Conservation (phyloP, 2,329 filamentous ascomycete genomes). For the Penicillium sp. region DNA sequence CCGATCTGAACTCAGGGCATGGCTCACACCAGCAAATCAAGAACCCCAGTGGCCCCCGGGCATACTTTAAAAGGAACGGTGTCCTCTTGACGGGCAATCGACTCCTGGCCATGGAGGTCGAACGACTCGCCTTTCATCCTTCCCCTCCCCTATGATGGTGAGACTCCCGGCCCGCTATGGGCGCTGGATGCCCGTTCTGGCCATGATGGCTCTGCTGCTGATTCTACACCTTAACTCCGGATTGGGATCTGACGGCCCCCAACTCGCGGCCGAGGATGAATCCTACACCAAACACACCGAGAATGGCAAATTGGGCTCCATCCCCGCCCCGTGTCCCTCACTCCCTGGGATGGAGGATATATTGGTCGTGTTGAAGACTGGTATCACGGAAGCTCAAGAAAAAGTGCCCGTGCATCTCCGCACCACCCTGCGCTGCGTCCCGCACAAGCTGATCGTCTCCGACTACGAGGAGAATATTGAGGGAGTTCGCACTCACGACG, state of each 20-base stretch:
- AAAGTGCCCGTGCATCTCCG: slow-evolving; percentile 52
- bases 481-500: slow-evolving; percentile 47
- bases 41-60: no score
- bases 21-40: no score
- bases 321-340: slow-evolving; percentile 22
- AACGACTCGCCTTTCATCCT: neutral
- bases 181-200: slow-evolving; percentile 17
- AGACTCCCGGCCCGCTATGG: slow-evolving; percentile 19
- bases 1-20: no score
- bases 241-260: neutral
- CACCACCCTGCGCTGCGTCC: slow-evolving; percentile 52
- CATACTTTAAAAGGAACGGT: neutral
- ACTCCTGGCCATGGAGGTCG: slow-evolving; percentile 4
- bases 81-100: neutral
- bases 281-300: neutral
- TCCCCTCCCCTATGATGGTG: slow-evolving; percentile 10
- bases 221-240: slow-evolving; percentile 14
- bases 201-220: slow-evolving; percentile 11
- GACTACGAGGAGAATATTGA: slow-evolving; percentile 51
- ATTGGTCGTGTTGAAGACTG: slow-evolving; percentile 54
- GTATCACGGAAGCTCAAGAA: slow-evolving; percentile 51
- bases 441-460: slow-evolving; percentile 53
- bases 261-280: no score
- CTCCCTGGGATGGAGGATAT: slow-evolving; percentile 46
- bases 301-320: neutral